phyloP scores from a whole-genome alignment of 768 basidiomycete species.

The Suillus decipiens region DNA sequence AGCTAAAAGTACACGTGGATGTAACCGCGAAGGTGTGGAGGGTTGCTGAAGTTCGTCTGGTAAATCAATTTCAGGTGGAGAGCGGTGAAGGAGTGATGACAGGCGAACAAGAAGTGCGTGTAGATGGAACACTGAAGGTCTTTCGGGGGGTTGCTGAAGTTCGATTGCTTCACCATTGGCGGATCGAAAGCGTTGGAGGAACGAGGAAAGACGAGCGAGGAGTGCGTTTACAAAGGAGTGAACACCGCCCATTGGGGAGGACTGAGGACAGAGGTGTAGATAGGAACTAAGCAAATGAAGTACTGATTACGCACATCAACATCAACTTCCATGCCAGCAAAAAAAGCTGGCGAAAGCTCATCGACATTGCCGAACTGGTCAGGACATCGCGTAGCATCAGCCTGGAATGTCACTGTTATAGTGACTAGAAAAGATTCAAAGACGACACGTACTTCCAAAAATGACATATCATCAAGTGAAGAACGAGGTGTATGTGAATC shows the following conservation, averaged over 20 bases:
- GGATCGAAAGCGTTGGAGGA: neutral
- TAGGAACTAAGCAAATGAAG: neutral
- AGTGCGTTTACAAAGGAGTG: too few species aligned
- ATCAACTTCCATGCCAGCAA: neutral
- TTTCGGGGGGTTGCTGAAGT: neutral
- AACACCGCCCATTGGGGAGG: neutral
- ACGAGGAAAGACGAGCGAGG: neutral
- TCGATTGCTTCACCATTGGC: neutral
- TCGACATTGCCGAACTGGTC: neutral
- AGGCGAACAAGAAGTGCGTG: neutral
- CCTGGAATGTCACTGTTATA: neutral
- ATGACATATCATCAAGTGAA: too few species aligned
- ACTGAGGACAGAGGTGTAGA: neutral
- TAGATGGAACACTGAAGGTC: neutral
- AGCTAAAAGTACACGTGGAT: too few species aligned
- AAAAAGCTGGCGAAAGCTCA: neutral
- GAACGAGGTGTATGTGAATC: too few species aligned
- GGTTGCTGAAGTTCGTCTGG: too few species aligned
- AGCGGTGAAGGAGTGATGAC: too few species aligned
- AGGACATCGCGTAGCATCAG: neutral
- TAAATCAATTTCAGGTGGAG: too few species aligned
- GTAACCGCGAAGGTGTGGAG: too few species aligned
- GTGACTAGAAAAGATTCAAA: too few species aligned
- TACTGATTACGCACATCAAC: neutral
- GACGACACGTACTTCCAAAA: too few species aligned